These are phyloP conservation scores for Rhynchosporium graminicola DNA, from an alignment of 2,329 filamentous ascomycete species.

Conservation along the genomic window DNA sequence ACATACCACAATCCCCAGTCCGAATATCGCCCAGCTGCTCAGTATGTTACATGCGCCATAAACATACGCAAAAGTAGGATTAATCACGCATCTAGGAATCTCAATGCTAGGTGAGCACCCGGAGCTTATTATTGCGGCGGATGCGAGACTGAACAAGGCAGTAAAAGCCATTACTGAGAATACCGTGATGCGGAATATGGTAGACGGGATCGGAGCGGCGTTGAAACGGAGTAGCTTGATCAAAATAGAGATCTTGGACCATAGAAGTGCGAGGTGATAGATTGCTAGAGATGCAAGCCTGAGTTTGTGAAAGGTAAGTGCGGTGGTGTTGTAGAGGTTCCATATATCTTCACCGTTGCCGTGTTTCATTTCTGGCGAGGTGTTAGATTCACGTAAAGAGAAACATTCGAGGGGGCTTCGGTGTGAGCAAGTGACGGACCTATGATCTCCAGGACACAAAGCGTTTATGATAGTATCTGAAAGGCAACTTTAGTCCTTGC, in stretches of 20 bases:
- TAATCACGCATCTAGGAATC: not conserved
- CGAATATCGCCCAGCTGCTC: not conserved
- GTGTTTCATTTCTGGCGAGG: not conserved
- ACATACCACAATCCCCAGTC: not conserved
- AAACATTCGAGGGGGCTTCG: not conserved
- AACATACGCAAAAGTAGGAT: not conserved
- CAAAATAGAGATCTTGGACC: not conserved
- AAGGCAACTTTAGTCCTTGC: no score
- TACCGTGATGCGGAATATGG: not conserved
- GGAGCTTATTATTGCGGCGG: not conserved
- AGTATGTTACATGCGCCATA: not conserved
- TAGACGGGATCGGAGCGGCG: not conserved
- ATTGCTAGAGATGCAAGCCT: not conserved
- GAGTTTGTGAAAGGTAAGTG: conserved; percentile 7
- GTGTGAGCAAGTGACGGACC: not conserved
- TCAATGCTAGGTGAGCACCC: not conserved
- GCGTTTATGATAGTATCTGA: not conserved
- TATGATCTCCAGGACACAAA: conserved; percentile 1
- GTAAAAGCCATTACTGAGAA: not conserved
- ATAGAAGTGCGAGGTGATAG: not conserved
- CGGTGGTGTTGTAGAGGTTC: conserved; percentile 5
- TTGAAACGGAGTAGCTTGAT: not conserved
- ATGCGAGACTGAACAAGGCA: not conserved
- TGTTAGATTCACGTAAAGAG: not conserved
- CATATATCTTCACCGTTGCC: conserved; percentile 8